Base-by-base conservation (phyloP, 345 rosid genomes). In the Crucihimalaya himalaica region DNA sequence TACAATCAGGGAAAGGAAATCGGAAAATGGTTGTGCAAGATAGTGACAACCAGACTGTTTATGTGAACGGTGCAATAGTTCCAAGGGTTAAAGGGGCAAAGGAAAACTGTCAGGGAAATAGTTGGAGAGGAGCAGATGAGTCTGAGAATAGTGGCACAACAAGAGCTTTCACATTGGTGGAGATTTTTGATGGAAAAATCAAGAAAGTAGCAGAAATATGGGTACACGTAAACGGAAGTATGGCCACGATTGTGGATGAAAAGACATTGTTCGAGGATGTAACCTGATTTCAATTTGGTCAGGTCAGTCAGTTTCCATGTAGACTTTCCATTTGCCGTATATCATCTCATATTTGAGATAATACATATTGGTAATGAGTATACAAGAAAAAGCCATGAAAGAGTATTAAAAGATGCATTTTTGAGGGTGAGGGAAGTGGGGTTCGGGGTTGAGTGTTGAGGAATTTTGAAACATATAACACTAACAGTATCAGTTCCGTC, bases 31-130 rank as follows among this genome's bases (percentile, higher is more conserved):
- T 84, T 25, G 85, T 78, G 66, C 74, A 76, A 46, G 86, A 84
- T 43, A 53, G 70, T 40, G 89, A 86, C 73, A 79, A 81, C 48
- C 37, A 75, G 32, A 85, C 72, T 13, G 56, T 91, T 71, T 93
- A 85, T 82, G 73, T 93, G 55, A 89, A 91, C 29, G 97, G 91
- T 19, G 97, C 98, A 37, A 71, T 93, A 51, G 90, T 93, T 71
- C 98, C 96, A 8, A 84, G 98, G 64, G 86, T 86, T 61, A 83
- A 68, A 72, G 54, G 63, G 48, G 55, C 54, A 42, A n/a, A 52
- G 4, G 70, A 53, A 31, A 39, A 14, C 11, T 25, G 42, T 71
- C 19, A 37, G 39, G 45, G 55, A 69, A 6, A 12, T 13, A 32
- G 57, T 19, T 4, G 47, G 58, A 39, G 61, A 8, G 53, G 12